phyloP scores from a whole-genome alignment of 257 asterid genomes.

The Salvia splendens region DNA sequence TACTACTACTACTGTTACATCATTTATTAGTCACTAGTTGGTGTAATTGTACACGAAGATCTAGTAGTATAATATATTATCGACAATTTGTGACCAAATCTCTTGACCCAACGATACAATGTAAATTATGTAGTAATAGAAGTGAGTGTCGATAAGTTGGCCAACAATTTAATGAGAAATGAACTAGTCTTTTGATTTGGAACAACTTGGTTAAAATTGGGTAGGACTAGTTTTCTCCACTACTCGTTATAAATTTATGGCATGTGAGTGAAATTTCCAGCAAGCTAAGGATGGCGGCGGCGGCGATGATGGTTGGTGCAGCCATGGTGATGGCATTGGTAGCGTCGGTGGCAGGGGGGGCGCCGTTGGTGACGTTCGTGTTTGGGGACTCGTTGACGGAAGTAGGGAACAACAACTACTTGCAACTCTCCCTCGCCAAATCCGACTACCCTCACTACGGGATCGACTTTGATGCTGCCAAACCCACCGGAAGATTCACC shows the following conservation, averaged over 20 bases:
- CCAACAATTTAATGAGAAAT: slow-evolving; percentile 42
- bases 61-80: no score
- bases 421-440: slow-evolving; percentile 65
- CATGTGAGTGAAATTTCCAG: neutral
- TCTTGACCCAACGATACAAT: no score
- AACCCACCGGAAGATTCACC: slow-evolving; percentile 78
- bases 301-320: slow-evolving; percentile 27
- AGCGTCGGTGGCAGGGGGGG: neutral
- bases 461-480: slow-evolving; percentile 61
- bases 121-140: neutral
- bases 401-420: slow-evolving; percentile 80
- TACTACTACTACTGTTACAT: no score
- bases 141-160: slow-evolving; percentile 30
- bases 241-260: slow-evolving; percentile 37
- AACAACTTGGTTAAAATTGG: slow-evolving; percentile 47
- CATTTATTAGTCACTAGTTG: no score
- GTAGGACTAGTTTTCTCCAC: slow-evolving; percentile 43
- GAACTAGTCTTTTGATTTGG: neutral
- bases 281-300: neutral
- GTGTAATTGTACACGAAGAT: no score
- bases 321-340: slow-evolving; percentile 11
- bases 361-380: slow-evolving; percentile 58
- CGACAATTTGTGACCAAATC: no score
- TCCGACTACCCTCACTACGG: slow-evolving; percentile 72
- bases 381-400: slow-evolving; percentile 91